phyloP scores from a whole-genome alignment of 2,329 filamentous ascomycete species.

The Dactylellina drechsleri region DNA sequence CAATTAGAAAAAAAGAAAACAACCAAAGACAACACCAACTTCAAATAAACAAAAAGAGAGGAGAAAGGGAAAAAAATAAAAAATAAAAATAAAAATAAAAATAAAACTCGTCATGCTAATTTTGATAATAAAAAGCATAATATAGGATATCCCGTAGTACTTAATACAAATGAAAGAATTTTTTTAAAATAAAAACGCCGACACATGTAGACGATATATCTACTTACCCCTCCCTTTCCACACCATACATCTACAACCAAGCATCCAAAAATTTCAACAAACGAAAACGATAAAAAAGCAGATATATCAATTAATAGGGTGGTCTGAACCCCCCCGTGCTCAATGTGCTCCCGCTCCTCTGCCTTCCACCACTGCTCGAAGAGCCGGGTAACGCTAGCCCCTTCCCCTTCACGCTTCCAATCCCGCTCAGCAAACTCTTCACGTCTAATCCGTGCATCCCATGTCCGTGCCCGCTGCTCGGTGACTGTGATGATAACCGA shows the following conservation, averaged over 20 bases:
- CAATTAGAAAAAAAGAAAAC: too few relatives aligned
- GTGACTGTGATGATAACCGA: constrained; percentile 20
- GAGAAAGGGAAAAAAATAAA: neutral
- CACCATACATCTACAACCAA: neutral
- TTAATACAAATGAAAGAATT: too few relatives aligned
- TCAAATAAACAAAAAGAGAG: neutral
- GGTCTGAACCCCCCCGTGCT: constrained; percentile 46
- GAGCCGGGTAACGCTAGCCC: neutral
- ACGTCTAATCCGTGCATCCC: constrained; percentile 22
- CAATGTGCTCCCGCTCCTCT: constrained; percentile 44
- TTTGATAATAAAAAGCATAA: constrained; percentile 6
- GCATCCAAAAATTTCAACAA: neutral
- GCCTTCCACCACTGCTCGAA: constrained; percentile 10
- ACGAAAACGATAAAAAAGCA: neutral
- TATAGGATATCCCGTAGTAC: neutral
- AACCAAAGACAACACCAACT: neutral
- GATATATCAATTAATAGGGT: constrained; percentile 29
- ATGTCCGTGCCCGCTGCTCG: constrained; percentile 16
- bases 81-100: neutral
- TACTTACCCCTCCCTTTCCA: constrained; percentile 4
- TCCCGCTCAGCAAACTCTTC: constrained; percentile 46
- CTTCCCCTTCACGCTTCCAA: constrained; percentile 49
- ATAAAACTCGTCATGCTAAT: constrained; percentile 35
- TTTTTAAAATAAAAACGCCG: neutral
- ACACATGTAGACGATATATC: neutral